Base-by-base conservation (phyloP, 176 grass and related monocot genomes). In the Pharus latifolius region DNA sequence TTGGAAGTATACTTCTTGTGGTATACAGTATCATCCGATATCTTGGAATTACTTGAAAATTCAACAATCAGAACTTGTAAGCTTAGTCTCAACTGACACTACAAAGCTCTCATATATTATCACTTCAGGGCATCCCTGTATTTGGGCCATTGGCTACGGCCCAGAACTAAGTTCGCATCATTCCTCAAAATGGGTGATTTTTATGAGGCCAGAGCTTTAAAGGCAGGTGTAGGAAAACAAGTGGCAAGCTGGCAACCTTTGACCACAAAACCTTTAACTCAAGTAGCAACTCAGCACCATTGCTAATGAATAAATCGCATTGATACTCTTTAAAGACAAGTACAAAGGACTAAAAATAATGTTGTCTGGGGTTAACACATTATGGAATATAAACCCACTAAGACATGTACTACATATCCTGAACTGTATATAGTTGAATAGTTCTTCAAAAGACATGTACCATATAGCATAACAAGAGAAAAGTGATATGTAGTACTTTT, bases 131-230 rank as follows among this genome's bases (percentile, higher is more conserved):
- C 26, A 55, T 23, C 72, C 62, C 56, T 75, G 72, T 19, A 40
- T 48, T 35, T 42, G 38, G 54, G 47, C 56, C 70, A 47, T 74
- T 18, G 19, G 70, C 56, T n/a, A 60, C 48, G 42, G 28, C n/a
- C 49, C 33, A 17, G 47, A 46, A 47, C 60, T 73, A 65, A 79
- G 48, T 64, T 67, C 75, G 20, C 62, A 62, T 52, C 59, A 62
- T 63, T 73, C 75, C 77, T 76, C 77, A 76, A 76, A 86, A 80
- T 63, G 71, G 65, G 64, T 77, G n/a, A 56, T 6, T 56, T 65
- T 80, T 76, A 80, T 64, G 77, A 80, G 56, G 28, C 20, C 76
- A 70, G 63, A 80, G 56, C 77, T 56, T 62, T 80, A 58, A 80
- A 80, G 56, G 51, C 70, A 38, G 48, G 35, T 75, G 27, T 80